Evolutionary conservation across 2,329 filamentous ascomycete genomes (phyloP).

Genomic region (Aspergillus quadrilineatus): DNA sequence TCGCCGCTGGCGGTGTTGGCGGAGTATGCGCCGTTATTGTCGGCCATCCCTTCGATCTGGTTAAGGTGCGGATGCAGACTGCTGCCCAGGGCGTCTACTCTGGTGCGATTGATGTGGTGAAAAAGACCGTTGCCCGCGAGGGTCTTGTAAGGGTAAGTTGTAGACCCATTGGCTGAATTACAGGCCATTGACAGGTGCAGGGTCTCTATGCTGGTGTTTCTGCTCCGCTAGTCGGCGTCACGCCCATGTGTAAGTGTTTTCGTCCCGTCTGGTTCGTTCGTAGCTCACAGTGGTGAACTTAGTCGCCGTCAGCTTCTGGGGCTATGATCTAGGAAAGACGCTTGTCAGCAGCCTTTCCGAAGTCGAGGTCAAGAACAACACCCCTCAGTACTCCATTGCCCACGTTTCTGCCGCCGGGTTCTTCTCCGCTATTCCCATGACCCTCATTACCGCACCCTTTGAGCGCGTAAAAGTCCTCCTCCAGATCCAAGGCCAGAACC

Average conservation of each 20-base stretch:
- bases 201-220: constrained; percentile 97
- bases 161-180: background rate
- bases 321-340: constrained; percentile 92
- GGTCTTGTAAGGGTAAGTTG: constrained; percentile 62
- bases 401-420: constrained; percentile 92
- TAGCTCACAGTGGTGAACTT: constrained; percentile 9
- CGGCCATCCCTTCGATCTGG: constrained; percentile 93
- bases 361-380: constrained; percentile 60
- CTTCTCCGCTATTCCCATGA: constrained; percentile 98
- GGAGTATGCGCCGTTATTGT: constrained; percentile 92
- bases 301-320: constrained; percentile 71
- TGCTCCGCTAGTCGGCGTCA: constrained; percentile 90
- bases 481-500: constrained; percentile 55
- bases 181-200: constrained; percentile 35
- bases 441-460: constrained; percentile 95
- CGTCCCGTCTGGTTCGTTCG: background rate
- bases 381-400: constrained; percentile 69
- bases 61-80: constrained; percentile 96
- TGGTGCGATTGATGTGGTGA: constrained; percentile 86
- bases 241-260: constrained; percentile 85
- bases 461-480: constrained; percentile 98
- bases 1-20: constrained; percentile 87
- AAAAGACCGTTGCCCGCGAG: constrained; percentile 82
- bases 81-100: constrained; percentile 91
- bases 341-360: constrained; percentile 70